phyloP scores from a whole-genome alignment of 2,329 filamentous ascomycete species.

The Colletotrichum chrysophilum region DNA sequence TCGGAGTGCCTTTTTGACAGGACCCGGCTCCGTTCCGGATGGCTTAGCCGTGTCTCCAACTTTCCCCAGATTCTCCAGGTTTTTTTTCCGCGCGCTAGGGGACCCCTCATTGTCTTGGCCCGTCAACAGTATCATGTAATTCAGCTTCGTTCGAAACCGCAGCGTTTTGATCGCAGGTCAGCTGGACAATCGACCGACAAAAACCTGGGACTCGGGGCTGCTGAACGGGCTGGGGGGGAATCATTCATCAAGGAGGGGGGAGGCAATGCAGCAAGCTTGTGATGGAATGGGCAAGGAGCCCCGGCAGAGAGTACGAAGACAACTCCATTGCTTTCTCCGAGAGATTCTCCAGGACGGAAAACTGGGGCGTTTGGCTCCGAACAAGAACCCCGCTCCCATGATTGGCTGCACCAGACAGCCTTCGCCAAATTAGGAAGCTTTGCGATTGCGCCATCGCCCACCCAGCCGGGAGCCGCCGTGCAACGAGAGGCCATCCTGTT shows the following conservation, averaged over 20 bases:
- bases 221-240: not conserved
- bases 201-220: not conserved
- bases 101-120: constrained; percentile 2
- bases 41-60: not conserved
- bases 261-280: not conserved
- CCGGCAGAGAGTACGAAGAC: not conserved
- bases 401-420: constrained; percentile 13
- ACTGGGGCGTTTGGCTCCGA: not conserved
- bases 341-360: not conserved
- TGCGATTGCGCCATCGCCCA: constrained; percentile 22
- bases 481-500: not conserved
- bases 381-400: not conserved
- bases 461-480: constrained; percentile 12
- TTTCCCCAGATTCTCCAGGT: constrained; percentile 8
- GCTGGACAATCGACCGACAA: not conserved
- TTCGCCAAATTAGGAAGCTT: constrained; percentile 23
- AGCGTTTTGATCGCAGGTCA: not conserved
- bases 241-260: not conserved
- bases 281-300: constrained; percentile 9
- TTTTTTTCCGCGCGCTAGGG: constrained; percentile 7
- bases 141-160: not conserved
- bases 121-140: not conserved
- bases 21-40: constrained; percentile 5
- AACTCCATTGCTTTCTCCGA: constrained; percentile 19
- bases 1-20: not conserved